Percentiles rank a stretch among this genome's conserved stretches.
These are phyloP conservation scores for Tylopilus rubrobrunneus DNA, from an alignment of 768 basidiomycete genomes.

Conservation along the genomic window DNA sequence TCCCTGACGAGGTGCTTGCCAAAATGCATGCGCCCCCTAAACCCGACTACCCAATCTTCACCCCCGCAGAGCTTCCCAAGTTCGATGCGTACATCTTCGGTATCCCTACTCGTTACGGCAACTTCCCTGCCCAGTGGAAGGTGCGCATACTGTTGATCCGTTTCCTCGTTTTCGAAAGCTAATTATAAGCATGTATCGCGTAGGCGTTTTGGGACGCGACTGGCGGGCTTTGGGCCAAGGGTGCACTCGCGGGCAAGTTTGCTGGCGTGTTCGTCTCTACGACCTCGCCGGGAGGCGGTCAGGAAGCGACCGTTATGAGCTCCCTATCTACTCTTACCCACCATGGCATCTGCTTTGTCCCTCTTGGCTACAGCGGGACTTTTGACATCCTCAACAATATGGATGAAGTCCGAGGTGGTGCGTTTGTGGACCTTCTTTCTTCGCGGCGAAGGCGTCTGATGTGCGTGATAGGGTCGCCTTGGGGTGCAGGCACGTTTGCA, in stretches of 20 bases:
- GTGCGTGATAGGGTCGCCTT: conserved; percentile 61
- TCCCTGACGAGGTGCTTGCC: conserved; percentile 59
- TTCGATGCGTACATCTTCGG: conserved; percentile 43
- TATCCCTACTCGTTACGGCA: conserved; percentile 43
- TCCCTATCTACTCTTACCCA: conserved; percentile 60
- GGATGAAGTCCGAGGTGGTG: conserved; percentile 54
- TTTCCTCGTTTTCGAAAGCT: no score
- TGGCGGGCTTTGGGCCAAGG: conserved; percentile 58
- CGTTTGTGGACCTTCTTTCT: conserved; percentile 16
- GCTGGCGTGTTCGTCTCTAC: conserved; percentile 72
- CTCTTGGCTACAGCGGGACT: conserved; percentile 58
- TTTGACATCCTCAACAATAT: conserved; percentile 43
- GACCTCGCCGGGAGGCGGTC: conserved; percentile 70
- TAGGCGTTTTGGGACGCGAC: conserved; percentile 72
- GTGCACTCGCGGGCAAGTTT: conserved; percentile 68
- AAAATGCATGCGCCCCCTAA: conserved; percentile 71
- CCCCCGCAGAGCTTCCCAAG: conserved; percentile 11
- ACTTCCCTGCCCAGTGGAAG: conserved; percentile 56
- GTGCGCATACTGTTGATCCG: conserved; percentile 28
- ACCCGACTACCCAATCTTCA: conserved; percentile 45
- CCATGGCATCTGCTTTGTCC: conserved; percentile 69
- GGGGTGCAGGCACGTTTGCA: conserved; percentile 72
- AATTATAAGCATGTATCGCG: background rate
- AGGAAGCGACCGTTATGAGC: conserved; percentile 54
- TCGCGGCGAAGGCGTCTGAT: background rate